Conservation (phyloP, 2,329 filamentous ascomycete species). For the Aurifilum marmelostoma region DNA sequence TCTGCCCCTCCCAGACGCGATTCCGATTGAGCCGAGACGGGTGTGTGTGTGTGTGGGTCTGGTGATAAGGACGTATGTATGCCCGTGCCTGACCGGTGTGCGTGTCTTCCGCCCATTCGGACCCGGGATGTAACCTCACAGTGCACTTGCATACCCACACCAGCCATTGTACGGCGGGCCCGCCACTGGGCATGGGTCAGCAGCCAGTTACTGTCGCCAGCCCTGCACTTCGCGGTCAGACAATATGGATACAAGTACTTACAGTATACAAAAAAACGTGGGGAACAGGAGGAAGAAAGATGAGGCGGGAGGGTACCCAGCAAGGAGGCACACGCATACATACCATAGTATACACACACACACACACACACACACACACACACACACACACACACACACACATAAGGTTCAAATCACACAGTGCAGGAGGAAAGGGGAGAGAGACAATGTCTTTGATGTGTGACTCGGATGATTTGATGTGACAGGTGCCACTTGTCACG, state of each 20-base stretch:
- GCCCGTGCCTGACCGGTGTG: constrained; percentile 6
- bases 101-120: not conserved
- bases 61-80: not conserved
- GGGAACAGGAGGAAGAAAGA: not conserved
- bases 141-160: not conserved
- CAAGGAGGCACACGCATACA: not conserved
- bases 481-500: not conserved
- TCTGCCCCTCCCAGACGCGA: not conserved
- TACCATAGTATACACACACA: too few species aligned
- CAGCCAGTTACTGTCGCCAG: not conserved
- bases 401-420: not conserved
- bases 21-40: constrained; percentile 6
- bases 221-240: not conserved
- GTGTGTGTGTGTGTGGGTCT: not conserved
- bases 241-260: not conserved
- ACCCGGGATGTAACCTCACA: constrained; percentile 4
- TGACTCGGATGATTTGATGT: too few species aligned
- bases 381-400: too few species aligned
- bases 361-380: too few species aligned
- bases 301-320: not conserved
- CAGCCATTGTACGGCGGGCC: not conserved
- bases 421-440: not conserved
- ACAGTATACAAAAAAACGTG: not conserved
- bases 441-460: not conserved
- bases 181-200: not conserved